Evolutionary conservation across 2,329 filamentous ascomycete genomes (phyloP).

Genomic region (Monosporascus ibericus): DNA sequence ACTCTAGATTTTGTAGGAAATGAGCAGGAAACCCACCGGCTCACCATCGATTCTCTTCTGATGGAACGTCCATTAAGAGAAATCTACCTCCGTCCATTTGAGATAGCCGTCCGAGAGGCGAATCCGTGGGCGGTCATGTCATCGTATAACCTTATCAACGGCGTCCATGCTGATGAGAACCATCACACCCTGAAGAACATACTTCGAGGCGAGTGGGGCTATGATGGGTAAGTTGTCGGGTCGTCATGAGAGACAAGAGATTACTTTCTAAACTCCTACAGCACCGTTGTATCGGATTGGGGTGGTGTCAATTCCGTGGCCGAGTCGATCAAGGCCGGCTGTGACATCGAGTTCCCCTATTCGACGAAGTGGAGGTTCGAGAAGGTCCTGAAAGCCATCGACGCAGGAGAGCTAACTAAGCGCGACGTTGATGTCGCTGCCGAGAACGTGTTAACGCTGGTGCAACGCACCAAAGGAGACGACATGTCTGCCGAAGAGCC

Average conservation of each 20-base stretch:
- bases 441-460: conserved; percentile 53
- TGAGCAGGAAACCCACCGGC: conserved; percentile 63
- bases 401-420: conserved; percentile 40
- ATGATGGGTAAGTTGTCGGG: conserved; percentile 42
- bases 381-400: conserved; percentile 48
- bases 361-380: conserved; percentile 50
- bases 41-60: conserved; percentile 58
- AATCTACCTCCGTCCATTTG: conserved; percentile 68
- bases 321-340: conserved; percentile 50
- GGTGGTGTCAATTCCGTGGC: conserved; percentile 49
- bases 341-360: conserved; percentile 53
- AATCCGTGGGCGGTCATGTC: conserved; percentile 67
- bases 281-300: conserved; percentile 54
- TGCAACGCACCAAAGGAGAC: conserved; percentile 55
- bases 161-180: conserved; percentile 54
- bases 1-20: conserved; percentile 59
- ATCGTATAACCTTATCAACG: conserved; percentile 63
- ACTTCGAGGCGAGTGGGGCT: conserved; percentile 56
- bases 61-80: conserved; percentile 61
- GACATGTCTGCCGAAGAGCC: conserved; percentile 51
- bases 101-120: conserved; percentile 64
- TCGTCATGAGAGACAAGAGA: not conserved
- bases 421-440: conserved; percentile 51
- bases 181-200: conserved; percentile 48
- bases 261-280: conserved; percentile 17